Conservation (phyloP, 345 rosid genomes). For the Citrus inodora region DNA sequence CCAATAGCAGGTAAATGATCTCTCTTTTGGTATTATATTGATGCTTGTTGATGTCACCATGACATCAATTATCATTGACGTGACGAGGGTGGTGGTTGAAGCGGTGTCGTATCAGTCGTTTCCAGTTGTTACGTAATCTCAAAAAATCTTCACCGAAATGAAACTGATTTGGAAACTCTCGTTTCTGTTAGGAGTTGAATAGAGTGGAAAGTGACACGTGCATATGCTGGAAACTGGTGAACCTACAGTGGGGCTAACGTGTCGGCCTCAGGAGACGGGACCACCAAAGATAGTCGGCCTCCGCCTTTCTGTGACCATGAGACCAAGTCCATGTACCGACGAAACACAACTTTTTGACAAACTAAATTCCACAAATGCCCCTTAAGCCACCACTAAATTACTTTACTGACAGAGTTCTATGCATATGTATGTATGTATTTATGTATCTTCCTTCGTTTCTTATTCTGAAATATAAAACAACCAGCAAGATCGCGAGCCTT, state of each 20-base stretch:
- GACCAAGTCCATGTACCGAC: constrained; percentile 39
- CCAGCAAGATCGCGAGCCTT: neutral
- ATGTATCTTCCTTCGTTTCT: too few relatives aligned
- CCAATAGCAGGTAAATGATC: too few relatives aligned
- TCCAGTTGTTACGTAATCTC: neutral
- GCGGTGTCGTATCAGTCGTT: neutral
- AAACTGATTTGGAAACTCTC: neutral
- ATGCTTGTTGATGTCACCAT: neutral
- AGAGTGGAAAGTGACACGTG: constrained; percentile 30
- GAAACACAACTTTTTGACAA: constrained; percentile 45
- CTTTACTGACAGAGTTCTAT: too few relatives aligned
- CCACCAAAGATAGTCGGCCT: constrained; percentile 49
- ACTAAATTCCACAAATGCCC: constrained; percentile 6
- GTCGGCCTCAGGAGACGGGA: constrained; percentile 32
- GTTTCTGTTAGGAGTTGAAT: neutral
- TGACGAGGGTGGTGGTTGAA: neutral
- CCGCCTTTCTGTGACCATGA: constrained; percentile 15
- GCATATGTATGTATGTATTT: too few relatives aligned
- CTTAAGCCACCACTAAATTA: neutral
- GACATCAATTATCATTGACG: neutral
- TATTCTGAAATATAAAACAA: neutral
- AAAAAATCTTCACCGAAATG: neutral
- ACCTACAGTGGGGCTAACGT: constrained; percentile 20
- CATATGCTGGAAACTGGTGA: neutral
- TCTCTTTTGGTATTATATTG: too few relatives aligned